Evolutionary conservation across 108 stramenopile species (phyloP).

Genomic region (Cyclotella kingstonii): DNA sequence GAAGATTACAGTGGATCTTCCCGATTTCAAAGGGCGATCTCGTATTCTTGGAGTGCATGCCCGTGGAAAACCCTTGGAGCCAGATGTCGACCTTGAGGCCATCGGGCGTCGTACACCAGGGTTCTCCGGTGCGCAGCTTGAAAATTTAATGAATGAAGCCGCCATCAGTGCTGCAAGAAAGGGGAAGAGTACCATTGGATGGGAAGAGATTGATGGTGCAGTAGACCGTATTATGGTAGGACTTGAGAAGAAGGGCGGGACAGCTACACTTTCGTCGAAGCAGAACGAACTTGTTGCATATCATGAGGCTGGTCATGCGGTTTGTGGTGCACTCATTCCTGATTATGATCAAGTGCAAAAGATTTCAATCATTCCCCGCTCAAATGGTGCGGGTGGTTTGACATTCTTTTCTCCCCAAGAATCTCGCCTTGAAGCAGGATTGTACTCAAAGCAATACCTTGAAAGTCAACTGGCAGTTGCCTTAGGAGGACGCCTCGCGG

Average conservation of each 20-base stretch:
- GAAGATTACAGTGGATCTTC: constrained; percentile 94
- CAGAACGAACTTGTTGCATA: constrained; percentile 89
- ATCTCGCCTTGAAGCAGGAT: constrained; percentile 65
- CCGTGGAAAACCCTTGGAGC: constrained; percentile 88
- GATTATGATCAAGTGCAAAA: constrained; percentile 97
- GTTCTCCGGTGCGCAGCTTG: constrained; percentile 94
- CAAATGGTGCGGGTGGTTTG: constrained; percentile 89
- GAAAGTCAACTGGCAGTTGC: constrained; percentile 90
- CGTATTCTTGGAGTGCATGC: constrained; percentile 92
- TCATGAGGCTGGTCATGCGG: constrained; percentile 96
- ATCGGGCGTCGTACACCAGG: constrained; percentile 95
- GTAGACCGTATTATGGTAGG: constrained; percentile 98
- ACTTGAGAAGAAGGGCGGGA: constrained; percentile 91
- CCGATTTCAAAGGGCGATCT: constrained; percentile 91
- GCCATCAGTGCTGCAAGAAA: constrained; percentile 90
- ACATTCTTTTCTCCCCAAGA: constrained; percentile 93
- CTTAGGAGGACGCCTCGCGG: constrained; percentile 93
- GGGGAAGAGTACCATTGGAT: constrained; percentile 79
- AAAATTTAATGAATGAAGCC: constrained; percentile 97
- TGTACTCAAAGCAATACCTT: constrained; percentile 77
- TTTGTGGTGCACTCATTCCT: constrained; percentile 86
- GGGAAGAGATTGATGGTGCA: constrained; percentile 94
- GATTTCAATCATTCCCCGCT: constrained; percentile 94
- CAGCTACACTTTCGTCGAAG: constrained; percentile 61
- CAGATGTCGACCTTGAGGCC: constrained; percentile 90